phyloP scores from a whole-genome alignment of 495 filamentous ascomycete genomes.

The Penicillium dipodomyicola region DNA sequence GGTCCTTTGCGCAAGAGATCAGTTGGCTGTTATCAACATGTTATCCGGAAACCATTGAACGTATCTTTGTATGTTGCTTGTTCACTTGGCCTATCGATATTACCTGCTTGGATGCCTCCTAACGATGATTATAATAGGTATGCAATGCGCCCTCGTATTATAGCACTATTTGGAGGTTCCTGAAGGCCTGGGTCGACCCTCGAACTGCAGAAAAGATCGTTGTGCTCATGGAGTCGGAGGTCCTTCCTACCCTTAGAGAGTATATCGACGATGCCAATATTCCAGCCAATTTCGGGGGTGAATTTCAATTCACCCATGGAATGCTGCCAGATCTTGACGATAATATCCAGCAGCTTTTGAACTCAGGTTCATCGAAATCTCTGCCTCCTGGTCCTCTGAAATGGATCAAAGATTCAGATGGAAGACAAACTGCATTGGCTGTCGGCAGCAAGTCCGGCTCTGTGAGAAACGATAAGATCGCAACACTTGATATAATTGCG shows the following conservation, averaged over 20 bases:
- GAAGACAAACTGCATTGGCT: constrained; percentile 17
- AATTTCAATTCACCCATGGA: constrained; percentile 22
- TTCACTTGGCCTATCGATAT: not conserved
- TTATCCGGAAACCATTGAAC: constrained; percentile 33
- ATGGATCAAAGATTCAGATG: constrained; percentile 19
- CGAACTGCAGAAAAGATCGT: constrained; percentile 30
- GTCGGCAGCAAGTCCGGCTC: constrained; percentile 17
- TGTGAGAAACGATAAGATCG: constrained; percentile 1
- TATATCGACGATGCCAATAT: constrained; percentile 27
- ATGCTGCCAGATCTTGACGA: constrained; percentile 26
- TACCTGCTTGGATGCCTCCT: not conserved
- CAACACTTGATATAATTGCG: not conserved
- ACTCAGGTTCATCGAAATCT: constrained; percentile 5
- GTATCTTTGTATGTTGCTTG: constrained; percentile 25
- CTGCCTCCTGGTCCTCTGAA: constrained; percentile 31
- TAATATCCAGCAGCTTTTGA: constrained; percentile 15
- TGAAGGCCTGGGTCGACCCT: constrained; percentile 30
- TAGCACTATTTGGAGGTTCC: constrained; percentile 24
- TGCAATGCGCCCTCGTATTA: constrained; percentile 33
- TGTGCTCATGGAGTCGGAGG: constrained; percentile 17
- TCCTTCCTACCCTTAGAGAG: constrained; percentile 17
- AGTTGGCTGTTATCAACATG: constrained; percentile 32
- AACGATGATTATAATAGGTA: constrained; percentile 14
- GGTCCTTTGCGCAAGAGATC: constrained; percentile 24
- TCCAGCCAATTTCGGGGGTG: constrained; percentile 25